Conservation (phyloP, 345 rosid genomes). For the Euphorbia pulcherrima region DNA sequence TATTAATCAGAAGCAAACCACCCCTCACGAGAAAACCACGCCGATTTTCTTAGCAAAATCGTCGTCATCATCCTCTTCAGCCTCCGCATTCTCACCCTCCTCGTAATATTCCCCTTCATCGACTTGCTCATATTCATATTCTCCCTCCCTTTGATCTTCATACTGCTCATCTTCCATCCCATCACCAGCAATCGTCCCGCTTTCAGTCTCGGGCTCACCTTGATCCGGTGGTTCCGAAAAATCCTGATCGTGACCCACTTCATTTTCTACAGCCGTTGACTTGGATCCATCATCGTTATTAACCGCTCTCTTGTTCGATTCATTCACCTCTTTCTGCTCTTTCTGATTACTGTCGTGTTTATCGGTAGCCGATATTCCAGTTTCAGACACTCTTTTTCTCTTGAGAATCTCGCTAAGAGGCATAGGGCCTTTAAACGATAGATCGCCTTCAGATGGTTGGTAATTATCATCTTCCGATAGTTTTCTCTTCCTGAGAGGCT, state of each 20-base stretch:
- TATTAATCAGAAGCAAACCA: conserved; percentile 7
- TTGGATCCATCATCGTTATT: conserved; percentile 31
- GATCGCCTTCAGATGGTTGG: conserved; percentile 42
- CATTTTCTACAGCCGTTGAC: conserved; percentile 31
- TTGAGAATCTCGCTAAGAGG: conserved; percentile 81
- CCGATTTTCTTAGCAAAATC: conserved; percentile 63
- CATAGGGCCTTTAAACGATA: conserved; percentile 77
- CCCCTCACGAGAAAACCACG: conserved; percentile 46
- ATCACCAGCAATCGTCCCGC: conserved; percentile 40
- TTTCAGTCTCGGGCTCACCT: conserved; percentile 35
- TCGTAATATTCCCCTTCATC: conserved; percentile 70
- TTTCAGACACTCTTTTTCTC: conserved; percentile 61
- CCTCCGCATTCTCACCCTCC: conserved; percentile 59
- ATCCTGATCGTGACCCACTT: conserved; percentile 22
- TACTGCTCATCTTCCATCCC: conserved; percentile 44
- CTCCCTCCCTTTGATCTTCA: conserved; percentile 46
- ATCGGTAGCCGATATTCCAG: conserved; percentile 17
- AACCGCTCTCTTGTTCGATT: conserved; percentile 8
- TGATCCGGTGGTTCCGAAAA: conserved; percentile 25
- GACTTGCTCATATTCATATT: conserved; percentile 28
- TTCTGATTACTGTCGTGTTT: conserved; percentile 19
- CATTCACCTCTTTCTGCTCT: conserved; percentile 20
- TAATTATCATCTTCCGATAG: conserved; percentile 39
- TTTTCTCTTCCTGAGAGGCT: conserved; percentile 50
- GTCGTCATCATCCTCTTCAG: conserved; percentile 52